Conservation (phyloP, 352 stramenopile genomes). For the Phytophthora meadii region DNA sequence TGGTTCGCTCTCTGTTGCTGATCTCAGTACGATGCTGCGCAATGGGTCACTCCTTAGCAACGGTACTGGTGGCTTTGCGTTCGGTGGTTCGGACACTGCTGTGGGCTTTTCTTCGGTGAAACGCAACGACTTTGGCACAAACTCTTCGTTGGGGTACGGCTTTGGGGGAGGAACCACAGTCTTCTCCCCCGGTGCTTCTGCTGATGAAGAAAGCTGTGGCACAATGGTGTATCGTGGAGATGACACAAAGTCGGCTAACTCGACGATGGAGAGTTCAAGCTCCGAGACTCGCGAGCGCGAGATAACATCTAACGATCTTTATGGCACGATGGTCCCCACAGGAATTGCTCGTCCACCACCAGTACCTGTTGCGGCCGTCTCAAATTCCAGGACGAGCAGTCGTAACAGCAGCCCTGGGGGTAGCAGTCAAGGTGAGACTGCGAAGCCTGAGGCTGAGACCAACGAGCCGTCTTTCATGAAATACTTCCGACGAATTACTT, state of each 20-base stretch:
- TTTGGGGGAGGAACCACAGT: constrained; percentile 31
- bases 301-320: constrained; percentile 62
- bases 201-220: constrained; percentile 31
- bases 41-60: constrained; percentile 33
- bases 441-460: constrained; percentile 22
- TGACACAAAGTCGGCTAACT: constrained; percentile 19
- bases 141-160: background rate
- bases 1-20: constrained; percentile 64
- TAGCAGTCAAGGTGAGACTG: constrained; percentile 21
- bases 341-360: constrained; percentile 26
- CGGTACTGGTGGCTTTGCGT: constrained; percentile 21
- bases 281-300: constrained; percentile 27
- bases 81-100: constrained; percentile 35
- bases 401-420: constrained; percentile 8
- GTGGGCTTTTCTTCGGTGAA: constrained; percentile 39
- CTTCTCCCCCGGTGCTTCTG: constrained; percentile 18
- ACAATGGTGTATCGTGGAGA: constrained; percentile 64
- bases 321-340: constrained; percentile 64
- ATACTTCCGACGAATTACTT: constrained; percentile 69
- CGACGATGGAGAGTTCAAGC: constrained; percentile 17
- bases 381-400: constrained; percentile 32
- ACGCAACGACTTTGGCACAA: constrained; percentile 17
- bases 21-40: constrained; percentile 74
- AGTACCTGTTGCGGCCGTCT: constrained; percentile 23
- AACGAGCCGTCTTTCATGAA: constrained; percentile 86